Evolutionary conservation across 2,329 filamentous ascomycete genomes (phyloP).

Genomic region (Ophiostoma novo-ulmi): DNA sequence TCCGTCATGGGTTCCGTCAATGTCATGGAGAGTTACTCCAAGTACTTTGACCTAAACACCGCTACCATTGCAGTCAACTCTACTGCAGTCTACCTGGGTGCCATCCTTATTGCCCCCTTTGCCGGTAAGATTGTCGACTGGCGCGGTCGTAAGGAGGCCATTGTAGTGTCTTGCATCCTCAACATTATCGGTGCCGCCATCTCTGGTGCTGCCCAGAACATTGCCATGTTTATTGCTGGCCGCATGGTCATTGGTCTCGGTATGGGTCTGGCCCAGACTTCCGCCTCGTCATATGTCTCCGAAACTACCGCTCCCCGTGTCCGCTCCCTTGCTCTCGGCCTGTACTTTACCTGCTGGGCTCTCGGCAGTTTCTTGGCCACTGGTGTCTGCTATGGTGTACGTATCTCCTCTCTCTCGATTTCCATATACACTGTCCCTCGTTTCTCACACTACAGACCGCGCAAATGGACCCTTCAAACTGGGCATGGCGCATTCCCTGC

Average conservation of each 20-base stretch:
- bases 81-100: slow-evolving; percentile 30
- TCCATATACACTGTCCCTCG: neutral
- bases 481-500: slow-evolving; percentile 26
- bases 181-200: slow-evolving; percentile 30
- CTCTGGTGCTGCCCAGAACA: slow-evolving; percentile 29
- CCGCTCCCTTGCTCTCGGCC: slow-evolving; percentile 25
- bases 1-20: slow-evolving; percentile 36
- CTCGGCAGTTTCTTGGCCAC: slow-evolving; percentile 28
- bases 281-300: slow-evolving; percentile 25
- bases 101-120: slow-evolving; percentile 27
- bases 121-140: slow-evolving; percentile 29
- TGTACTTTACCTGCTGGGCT: slow-evolving; percentile 27
- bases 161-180: slow-evolving; percentile 26
- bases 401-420: slow-evolving; percentile 16
- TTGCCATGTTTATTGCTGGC: slow-evolving; percentile 31
- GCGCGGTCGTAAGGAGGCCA: slow-evolving; percentile 29
- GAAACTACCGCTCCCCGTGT: slow-evolving; percentile 26
- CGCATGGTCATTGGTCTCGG: slow-evolving; percentile 31
- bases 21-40: slow-evolving; percentile 34
- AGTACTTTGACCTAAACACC: slow-evolving; percentile 35
- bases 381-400: slow-evolving; percentile 29
- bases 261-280: slow-evolving; percentile 27
- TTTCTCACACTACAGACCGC: slow-evolving; percentile 9
- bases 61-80: slow-evolving; percentile 35
- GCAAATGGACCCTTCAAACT: slow-evolving; percentile 10